Evolutionary conservation across 805 yeast species (phyloP).

Genomic region (Metschnikowia lochheadii): DNA sequence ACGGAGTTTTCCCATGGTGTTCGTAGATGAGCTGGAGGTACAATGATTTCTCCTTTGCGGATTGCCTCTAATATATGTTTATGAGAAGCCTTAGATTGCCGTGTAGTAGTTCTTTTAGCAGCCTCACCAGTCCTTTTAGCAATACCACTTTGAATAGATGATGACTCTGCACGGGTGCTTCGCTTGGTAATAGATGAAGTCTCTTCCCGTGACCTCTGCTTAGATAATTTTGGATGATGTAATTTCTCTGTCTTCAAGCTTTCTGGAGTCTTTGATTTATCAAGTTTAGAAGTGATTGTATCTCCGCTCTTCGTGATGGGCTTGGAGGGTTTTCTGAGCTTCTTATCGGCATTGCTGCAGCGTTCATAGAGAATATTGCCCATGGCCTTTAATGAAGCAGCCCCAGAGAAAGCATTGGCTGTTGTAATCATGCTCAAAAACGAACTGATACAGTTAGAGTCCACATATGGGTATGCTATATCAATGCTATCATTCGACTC

Average conservation of each 20-base stretch:
- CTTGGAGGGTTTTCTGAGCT: not conserved
- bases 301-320: not conserved
- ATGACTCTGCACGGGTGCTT: not conserved
- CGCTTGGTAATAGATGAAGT: not conserved
- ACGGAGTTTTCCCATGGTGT: constrained; percentile 29
- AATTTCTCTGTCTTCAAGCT: not conserved
- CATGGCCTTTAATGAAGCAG: constrained; percentile 15
- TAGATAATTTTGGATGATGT: not conserved
- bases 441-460: constrained; percentile 22
- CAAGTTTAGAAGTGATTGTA: not conserved
- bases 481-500: constrained; percentile 25
- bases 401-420: constrained; percentile 28
- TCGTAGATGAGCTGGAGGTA: constrained; percentile 13
- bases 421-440: constrained; percentile 29
- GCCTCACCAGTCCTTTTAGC: not conserved
- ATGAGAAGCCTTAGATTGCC: not conserved
- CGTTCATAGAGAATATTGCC: constrained; percentile 10
- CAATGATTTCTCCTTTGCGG: not conserved
- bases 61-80: not conserved
- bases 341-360: not conserved
- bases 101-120: not conserved
- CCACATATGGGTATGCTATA: constrained; percentile 24
- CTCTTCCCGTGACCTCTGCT: not conserved
- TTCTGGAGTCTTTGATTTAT: not conserved
- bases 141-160: not conserved